Evolutionary conservation across 2,329 filamentous ascomycete species (phyloP).

Genomic region (Xylaria sp.): DNA sequence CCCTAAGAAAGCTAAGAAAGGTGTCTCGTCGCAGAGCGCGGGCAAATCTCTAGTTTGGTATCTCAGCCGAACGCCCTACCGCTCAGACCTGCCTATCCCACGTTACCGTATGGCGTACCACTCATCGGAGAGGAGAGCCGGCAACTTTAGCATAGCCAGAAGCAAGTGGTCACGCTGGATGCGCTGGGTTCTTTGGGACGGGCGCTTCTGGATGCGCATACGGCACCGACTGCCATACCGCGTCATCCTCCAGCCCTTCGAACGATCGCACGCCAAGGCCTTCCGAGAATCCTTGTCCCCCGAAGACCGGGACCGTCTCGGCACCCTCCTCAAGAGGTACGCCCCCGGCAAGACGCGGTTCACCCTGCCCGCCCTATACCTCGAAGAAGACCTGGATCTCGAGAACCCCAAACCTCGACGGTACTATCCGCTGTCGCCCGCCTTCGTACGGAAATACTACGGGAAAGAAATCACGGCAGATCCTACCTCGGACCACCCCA

Average conservation of each 20-base stretch:
- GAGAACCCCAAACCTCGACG: slow-evolving; percentile 27
- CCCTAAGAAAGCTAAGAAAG: neutral
- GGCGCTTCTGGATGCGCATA: slow-evolving; percentile 69
- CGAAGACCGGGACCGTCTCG: slow-evolving; percentile 51
- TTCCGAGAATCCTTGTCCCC: slow-evolving; percentile 59
- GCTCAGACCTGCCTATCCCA: slow-evolving; percentile 52
- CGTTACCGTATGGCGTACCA: slow-evolving; percentile 37
- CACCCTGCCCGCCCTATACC: slow-evolving; percentile 66
- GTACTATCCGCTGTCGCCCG: slow-evolving; percentile 35
- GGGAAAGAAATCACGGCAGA: neutral
- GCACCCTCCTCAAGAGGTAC: slow-evolving; percentile 57
- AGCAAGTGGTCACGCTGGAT: slow-evolving; percentile 47
- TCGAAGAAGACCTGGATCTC: slow-evolving; percentile 51
- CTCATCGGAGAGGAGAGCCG: slow-evolving; percentile 26
- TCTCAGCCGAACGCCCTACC: slow-evolving; percentile 59
- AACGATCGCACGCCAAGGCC: slow-evolving; percentile 55
- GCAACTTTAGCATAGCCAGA: neutral
- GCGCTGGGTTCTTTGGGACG: slow-evolving; percentile 63
- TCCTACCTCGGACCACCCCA: slow-evolving; percentile 27
- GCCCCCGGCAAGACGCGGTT: slow-evolving; percentile 66
- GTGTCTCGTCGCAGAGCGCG: neutral
- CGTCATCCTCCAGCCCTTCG: slow-evolving; percentile 59
- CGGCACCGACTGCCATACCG: slow-evolving; percentile 55
- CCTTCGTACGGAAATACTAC: neutral
- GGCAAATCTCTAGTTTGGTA: slow-evolving; percentile 51